phyloP scores from a whole-genome alignment of 2,329 filamentous ascomycete genomes.

The Neodidymelliopsis sp. region DNA sequence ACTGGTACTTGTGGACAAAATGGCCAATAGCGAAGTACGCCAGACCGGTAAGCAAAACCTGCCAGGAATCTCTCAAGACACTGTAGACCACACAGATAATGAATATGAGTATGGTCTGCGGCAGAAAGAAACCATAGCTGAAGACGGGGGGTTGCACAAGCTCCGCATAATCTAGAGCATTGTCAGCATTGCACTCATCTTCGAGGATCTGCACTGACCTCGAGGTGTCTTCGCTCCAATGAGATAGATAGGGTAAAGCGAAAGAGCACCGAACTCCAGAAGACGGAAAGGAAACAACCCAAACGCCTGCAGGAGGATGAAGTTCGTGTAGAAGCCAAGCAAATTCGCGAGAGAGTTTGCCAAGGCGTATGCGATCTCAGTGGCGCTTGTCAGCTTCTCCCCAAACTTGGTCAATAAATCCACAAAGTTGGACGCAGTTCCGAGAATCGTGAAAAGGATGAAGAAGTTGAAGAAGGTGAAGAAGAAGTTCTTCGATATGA shows the following conservation, averaged over 20 bases:
- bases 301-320: constrained; percentile 92
- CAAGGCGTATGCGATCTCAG: constrained; percentile 76
- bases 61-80: constrained; percentile 79
- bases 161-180: constrained; percentile 73
- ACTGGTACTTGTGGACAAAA: constrained; percentile 95
- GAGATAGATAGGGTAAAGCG: constrained; percentile 80
- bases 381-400: constrained; percentile 79
- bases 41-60: constrained; percentile 81
- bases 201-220: constrained; percentile 41
- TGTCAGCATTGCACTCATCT: constrained; percentile 3
- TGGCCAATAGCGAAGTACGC: constrained; percentile 84
- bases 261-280: constrained; percentile 85
- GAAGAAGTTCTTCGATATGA: constrained; percentile 99
- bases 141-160: constrained; percentile 84
- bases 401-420: constrained; percentile 69
- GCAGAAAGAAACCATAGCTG: constrained; percentile 95
- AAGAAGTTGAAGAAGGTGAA: constrained; percentile 99
- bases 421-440: constrained; percentile 78
- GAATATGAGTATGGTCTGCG: constrained; percentile 89
- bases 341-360: constrained; percentile 78
- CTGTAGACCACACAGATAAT: constrained; percentile 97
- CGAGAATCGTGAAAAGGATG: constrained; percentile 88
- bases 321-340: constrained; percentile 87
- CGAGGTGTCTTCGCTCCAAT: constrained; percentile 85
- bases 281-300: constrained; percentile 92